A percentile compares a stretch with the other conserved stretches of the same genome.
Conservation (phyloP, 163 green algal genomes). For the Picocystis sp. region DNA sequence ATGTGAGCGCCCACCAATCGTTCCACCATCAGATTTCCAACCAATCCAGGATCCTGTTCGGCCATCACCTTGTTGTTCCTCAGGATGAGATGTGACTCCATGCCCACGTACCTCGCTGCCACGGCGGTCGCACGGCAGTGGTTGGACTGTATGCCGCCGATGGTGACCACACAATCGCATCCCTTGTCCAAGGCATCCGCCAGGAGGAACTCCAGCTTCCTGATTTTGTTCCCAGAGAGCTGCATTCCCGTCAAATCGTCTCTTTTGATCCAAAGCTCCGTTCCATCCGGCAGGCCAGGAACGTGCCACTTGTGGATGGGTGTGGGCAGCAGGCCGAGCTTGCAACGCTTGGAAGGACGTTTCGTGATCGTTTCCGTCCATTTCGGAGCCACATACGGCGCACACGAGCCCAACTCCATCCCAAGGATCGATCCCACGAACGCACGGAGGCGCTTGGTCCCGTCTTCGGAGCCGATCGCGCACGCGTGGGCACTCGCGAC, state of each 20-base stretch:
- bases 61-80: constrained; percentile 31
- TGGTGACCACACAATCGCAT: constrained; percentile 71
- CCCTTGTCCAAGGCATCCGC: constrained; percentile 44
- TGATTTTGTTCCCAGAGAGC: constrained; percentile 82
- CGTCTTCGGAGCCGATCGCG: too few relatives aligned
- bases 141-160: constrained; percentile 81
- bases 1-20: constrained; percentile 54
- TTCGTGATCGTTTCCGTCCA: too few relatives aligned
- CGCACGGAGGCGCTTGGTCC: too few relatives aligned
- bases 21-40: constrained; percentile 82
- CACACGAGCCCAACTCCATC: too few relatives aligned
- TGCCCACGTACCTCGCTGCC: constrained; percentile 53
- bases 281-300: constrained; percentile 30
- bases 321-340: constrained; percentile 36
- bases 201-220: constrained; percentile 91
- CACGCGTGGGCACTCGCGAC: too few relatives aligned
- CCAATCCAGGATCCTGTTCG: constrained; percentile 59
- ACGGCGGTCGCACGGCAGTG: constrained; percentile 82
- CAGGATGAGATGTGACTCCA: constrained; percentile 77
- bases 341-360: constrained; percentile 16
- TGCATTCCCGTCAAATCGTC: constrained; percentile 82
- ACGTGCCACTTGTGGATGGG: constrained; percentile 49
- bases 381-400: too few relatives aligned
- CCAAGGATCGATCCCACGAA: too few relatives aligned
- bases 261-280: constrained; percentile 64